Conservation (phyloP, 805 yeast species). For the Diddensiella transvaalensis region DNA sequence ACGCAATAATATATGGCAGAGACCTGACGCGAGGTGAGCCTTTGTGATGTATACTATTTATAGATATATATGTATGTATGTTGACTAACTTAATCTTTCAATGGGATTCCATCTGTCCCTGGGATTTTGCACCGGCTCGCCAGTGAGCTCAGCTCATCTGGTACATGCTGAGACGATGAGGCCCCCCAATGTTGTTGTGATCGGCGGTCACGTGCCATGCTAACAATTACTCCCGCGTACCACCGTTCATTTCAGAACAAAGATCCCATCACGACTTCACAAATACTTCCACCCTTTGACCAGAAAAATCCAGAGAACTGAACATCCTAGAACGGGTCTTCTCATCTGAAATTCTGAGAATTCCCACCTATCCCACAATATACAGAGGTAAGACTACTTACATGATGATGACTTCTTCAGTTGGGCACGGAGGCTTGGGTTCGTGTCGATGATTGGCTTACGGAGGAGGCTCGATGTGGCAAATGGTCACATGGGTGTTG, state of each 20-base stretch:
- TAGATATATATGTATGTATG: no score
- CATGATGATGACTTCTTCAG: no score
- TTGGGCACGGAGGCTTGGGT: no score
- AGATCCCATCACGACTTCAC: constrained; percentile 3
- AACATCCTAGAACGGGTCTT: constrained; percentile 8
- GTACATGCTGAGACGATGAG: no score
- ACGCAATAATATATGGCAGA: constrained; percentile 77
- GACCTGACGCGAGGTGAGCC: constrained; percentile 20
- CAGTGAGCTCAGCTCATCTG: no score
- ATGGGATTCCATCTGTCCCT: no score
- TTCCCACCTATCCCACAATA: constrained; percentile 3
- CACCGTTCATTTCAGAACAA: constrained; percentile 1
- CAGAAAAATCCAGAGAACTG: constrained; percentile 1
- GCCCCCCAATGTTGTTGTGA: not conserved
- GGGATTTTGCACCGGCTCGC: no score
- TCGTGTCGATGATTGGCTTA: no score
- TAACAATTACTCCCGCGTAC: not conserved
- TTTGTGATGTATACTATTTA: not conserved
- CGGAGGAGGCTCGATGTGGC: no score
- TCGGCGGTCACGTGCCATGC: not conserved
- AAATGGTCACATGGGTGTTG: no score
- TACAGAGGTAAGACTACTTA: constrained; percentile 5
- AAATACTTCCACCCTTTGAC: not conserved
- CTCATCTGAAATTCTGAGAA: constrained; percentile 1
- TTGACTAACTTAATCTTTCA: no score